These are phyloP conservation scores for Fusarium nisikadoi DNA, from an alignment of 2,329 filamentous ascomycete species.

Conservation along the genomic window DNA sequence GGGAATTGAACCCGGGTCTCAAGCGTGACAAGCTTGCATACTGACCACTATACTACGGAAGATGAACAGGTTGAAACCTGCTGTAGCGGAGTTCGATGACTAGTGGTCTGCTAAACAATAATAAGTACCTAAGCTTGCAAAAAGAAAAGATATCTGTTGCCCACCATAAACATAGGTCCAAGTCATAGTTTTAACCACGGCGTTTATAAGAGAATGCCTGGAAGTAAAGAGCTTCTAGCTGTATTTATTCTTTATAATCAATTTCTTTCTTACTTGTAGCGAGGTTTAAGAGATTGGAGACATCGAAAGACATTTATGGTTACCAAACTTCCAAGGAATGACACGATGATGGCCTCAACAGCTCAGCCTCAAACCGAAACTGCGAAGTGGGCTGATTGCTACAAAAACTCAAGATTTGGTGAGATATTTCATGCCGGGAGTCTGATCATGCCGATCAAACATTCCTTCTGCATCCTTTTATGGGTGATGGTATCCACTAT, in stretches of 20 bases:
- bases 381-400: background rate
- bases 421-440: no score
- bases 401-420: background rate
- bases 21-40: conserved; percentile 2
- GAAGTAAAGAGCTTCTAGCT: accelerated
- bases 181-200: accelerated
- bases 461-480: conserved; percentile 1
- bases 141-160: no score
- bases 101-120: accelerated
- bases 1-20: conserved; percentile 1
- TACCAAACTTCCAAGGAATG: background rate
- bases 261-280: accelerated
- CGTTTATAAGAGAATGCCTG: no score
- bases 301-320: background rate
- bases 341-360: background rate
- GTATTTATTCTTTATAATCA: accelerated
- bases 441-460: background rate
- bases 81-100: background rate
- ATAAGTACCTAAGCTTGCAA: accelerated
- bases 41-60: conserved; percentile 12
- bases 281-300: background rate
- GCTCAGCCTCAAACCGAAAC: background rate
- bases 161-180: no score
- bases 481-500: background rate
- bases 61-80: background rate